Percentiles rank a stretch among this genome's conserved stretches.
phyloP scores from a whole-genome alignment of 352 stramenopile genomes.

The Pythium oligandrum region DNA sequence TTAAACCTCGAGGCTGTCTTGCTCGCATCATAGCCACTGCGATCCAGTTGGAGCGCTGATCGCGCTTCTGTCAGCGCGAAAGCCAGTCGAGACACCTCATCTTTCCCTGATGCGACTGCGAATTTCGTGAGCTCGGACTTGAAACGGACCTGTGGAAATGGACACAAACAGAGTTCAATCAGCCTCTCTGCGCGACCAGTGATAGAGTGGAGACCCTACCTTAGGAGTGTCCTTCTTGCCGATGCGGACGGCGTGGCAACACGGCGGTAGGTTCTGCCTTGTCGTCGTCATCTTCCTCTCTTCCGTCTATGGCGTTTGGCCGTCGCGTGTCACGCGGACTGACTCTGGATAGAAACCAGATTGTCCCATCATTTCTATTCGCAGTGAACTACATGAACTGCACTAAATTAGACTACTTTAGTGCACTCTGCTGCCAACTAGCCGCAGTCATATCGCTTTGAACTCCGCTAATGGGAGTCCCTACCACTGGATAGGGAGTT shows the following conservation, averaged over 20 bases:
- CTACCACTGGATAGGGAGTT: too few relatives aligned
- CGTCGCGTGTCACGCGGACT: too few relatives aligned
- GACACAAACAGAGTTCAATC: neutral
- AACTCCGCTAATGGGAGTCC: too few relatives aligned
- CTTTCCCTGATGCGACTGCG: constrained; percentile 22
- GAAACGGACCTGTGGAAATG: constrained; percentile 32
- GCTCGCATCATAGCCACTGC: neutral
- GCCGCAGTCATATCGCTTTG: too few relatives aligned
- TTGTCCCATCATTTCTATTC: too few relatives aligned
- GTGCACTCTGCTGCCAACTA: too few relatives aligned
- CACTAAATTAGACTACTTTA: too few relatives aligned
- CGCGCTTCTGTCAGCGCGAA: constrained; percentile 34
- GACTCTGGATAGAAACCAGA: too few relatives aligned
- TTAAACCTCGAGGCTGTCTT: constrained; percentile 6
- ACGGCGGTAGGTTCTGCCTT: constrained; percentile 40
- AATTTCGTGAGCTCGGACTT: constrained; percentile 34
- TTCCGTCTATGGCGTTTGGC: neutral
- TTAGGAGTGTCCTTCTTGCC: constrained; percentile 33
- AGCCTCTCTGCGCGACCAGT: constrained; percentile 3
- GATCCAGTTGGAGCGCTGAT: constrained; percentile 22
- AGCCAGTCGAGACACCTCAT: constrained; percentile 33
- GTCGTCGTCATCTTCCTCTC: constrained; percentile 19
- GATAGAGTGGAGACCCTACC: constrained; percentile 8
- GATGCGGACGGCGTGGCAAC: constrained; percentile 41
- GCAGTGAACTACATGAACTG: too few relatives aligned